Evolutionary conservation across 495 filamentous ascomycete species (phyloP).

Genomic region (Trichoderma asperelloides): DNA sequence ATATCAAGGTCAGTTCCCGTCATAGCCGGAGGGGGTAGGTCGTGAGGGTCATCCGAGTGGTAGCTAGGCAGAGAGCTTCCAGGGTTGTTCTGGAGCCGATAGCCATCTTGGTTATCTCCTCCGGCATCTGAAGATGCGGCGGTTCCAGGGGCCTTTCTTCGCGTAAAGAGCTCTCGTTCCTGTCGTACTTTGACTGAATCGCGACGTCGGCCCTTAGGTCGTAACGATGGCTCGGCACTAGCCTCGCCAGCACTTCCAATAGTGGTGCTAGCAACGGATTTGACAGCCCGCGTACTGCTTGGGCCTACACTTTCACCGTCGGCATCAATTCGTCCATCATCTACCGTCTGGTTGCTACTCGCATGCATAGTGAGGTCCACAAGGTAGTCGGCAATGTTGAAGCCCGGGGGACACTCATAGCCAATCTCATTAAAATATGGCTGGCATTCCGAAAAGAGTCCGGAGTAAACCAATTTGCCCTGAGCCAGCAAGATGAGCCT

Average conservation of each 20-base stretch:
- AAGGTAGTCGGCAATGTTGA: conserved; percentile 97
- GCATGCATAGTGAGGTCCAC: conserved; percentile 98
- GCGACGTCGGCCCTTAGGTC: conserved; percentile 57
- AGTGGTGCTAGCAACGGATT: conserved; percentile 78
- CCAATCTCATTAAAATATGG: conserved; percentile 86
- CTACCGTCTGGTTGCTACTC: conserved; percentile 27
- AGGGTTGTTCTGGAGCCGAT: conserved; percentile 58
- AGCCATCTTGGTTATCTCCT: conserved; percentile 41
- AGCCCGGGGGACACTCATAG: conserved; percentile 87
- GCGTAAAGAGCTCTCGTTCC: conserved; percentile 82
- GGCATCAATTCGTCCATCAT: conserved; percentile 46
- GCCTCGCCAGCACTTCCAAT: conserved; percentile 56
- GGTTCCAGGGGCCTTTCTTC: conserved; percentile 61
- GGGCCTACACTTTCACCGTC: conserved; percentile 69
- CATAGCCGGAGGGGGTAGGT: conserved; percentile 62
- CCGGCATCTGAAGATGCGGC: conserved; percentile 59
- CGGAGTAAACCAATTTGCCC: conserved; percentile 87
- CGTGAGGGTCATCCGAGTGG: conserved; percentile 56
- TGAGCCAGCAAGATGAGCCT: conserved; percentile 82
- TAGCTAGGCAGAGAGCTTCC: conserved; percentile 52
- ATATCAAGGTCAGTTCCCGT: conserved; percentile 71
- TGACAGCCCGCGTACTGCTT: conserved; percentile 81
- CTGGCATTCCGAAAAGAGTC: conserved; percentile 81
- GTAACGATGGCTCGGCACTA: conserved; percentile 37
- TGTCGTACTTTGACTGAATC: conserved; percentile 75